Base-by-base conservation (phyloP, 768 basidiomycete species). In the Auriculariales sp. region DNA sequence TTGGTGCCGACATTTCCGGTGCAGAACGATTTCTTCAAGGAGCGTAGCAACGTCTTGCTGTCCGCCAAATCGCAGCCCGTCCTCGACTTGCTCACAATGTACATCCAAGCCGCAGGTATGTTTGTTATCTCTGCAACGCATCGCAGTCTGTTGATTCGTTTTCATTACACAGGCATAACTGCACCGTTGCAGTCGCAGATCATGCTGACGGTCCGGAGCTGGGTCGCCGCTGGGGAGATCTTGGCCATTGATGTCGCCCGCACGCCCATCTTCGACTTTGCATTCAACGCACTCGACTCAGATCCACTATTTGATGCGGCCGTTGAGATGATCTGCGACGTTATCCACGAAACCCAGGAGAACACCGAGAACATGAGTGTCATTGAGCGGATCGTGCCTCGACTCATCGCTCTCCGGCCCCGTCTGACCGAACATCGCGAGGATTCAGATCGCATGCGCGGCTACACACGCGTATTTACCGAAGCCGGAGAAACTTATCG, bases 301-400 rank as follows among this genome's bases (percentile, higher is more conserved):
- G 87, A 93, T 15, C 76, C 79, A 36, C 73, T 98, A n/a, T 98
- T 98, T 61, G 95, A 99, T 57, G 64, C 82, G 5, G 93, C 91
- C 1, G 89, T 93, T 32, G 86, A 95, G 52, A 82, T 88, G 30
- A 73, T 98, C 52, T 93, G 89, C 63, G 91, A 95, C 61, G 68
- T 97, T 57, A 90, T 98, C 49, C 95, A 98, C 64, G 95, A 99
- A 64, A 98, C 95, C 0, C 93, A 97, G 65, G 95, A 99, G 64
- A 75, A 95, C 28, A 85, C 94, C 53, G 94, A 97, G 28, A 92
- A 90, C 60, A 87, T 93, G 79, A 65, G 76, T 19, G 78, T 86
- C 55, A 92, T 98, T 57, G 75, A 95, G 59, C 70, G 81, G 52
- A 81, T 99, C 50, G 81, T 98, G 1, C 91, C 91, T 1, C 74